Evolutionary conservation across 176 grass and related monocot genomes (phyloP), one percentile per base, ranked within the genome.

Genomic region (Musa acuminata): DNA sequence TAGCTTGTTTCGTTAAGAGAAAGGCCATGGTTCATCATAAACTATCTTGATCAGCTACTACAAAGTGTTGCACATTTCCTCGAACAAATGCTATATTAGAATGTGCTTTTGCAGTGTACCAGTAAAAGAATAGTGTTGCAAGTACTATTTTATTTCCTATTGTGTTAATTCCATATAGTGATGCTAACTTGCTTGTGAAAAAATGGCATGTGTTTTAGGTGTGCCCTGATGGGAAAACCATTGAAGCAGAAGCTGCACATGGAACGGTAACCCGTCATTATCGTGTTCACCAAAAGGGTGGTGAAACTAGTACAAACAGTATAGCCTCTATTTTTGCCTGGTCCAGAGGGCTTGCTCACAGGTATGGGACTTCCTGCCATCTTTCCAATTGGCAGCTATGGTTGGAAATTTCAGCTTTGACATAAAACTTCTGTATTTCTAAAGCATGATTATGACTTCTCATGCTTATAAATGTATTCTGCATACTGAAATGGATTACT

Each of bases 271-370:
- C 86, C 13, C 79, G 86, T n/a, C 90, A 92, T 73, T 89, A 82
- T 24, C 73, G 86, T 13, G 86, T 92, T 25, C 82, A 92, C 74
- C 72, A 87, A 78, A 92, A 84, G 68, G 90, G 86, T 67, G 86
- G 90, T 3, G 84, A 92, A 84, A 92, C 90, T 62, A 87, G 90
- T 84, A 92, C 90, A 82, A 92, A 92, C 64, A 92, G 90, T 79
- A 92, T 92, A 62, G 90, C 90, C 43, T 92, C 90, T 54, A 92
- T 89, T 78, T 92, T 92, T 84, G 86, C 90, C 27, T 89, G 90
- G 90, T 86, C 90, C 1, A 78, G 84, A 77, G 86, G 84, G 64
- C 79, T 92, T 71, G 81, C 84, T 58, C 90, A 92, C 51, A 92
- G 90, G 90, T 92, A 77, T 70, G 53, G 53, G 43, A 51, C 6